Conservation (phyloP, 306 rosid species). For the Quercus wislizeni region DNA sequence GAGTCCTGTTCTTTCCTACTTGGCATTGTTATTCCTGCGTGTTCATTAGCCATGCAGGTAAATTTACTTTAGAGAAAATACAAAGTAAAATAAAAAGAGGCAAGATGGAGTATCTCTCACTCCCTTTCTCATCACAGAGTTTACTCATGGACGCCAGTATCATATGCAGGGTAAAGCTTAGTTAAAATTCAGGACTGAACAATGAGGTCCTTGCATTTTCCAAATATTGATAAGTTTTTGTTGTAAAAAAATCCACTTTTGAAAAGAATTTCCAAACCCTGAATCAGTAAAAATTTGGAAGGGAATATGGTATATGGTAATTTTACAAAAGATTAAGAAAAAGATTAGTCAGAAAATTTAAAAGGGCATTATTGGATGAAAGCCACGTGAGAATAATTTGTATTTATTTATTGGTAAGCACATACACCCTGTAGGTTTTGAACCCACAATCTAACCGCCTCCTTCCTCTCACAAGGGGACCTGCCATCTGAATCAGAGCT, state of each 20-base stretch:
- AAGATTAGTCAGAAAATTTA: neutral
- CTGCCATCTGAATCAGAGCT: neutral
- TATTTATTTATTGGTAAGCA: too few relatives aligned
- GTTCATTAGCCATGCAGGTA: constrained; percentile 12
- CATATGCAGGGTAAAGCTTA: neutral
- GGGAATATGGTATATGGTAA: neutral
- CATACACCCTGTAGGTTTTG: too few relatives aligned
- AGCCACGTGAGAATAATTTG: neutral
- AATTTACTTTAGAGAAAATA: neutral
- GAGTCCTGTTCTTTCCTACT: constrained; percentile 29
- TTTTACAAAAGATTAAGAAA: neutral
- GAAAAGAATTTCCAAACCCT: neutral
- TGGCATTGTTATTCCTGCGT: constrained; percentile 45
- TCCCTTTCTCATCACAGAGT: neutral
- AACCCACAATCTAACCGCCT: too few relatives aligned
- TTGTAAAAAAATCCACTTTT: neutral
- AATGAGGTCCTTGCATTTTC: neutral
- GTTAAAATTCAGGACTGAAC: neutral
- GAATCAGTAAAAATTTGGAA: neutral
- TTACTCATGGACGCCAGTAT: neutral
- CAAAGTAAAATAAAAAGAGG: neutral
- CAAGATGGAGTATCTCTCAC: neutral
- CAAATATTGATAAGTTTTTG: neutral
- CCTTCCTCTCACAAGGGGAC: too few relatives aligned
- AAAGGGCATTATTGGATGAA: neutral